phyloP scores from a whole-genome alignment of 2,329 filamentous ascomycete species.

The Beauveria asiatica region DNA sequence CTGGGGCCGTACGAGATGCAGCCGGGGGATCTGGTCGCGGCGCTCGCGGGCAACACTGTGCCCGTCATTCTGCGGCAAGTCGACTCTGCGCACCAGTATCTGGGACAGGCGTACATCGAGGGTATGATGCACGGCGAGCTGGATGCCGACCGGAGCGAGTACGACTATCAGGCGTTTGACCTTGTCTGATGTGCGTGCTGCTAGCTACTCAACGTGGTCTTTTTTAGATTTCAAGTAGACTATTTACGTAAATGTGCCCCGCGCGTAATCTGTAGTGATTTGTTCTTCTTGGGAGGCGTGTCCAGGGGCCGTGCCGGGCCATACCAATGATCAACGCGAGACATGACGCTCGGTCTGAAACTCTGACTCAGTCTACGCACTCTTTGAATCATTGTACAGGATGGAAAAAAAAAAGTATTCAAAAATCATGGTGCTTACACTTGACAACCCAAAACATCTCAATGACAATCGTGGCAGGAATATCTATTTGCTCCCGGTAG shows the following conservation, averaged over 20 bases:
- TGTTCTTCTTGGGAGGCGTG: no score
- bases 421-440: neutral
- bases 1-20: neutral
- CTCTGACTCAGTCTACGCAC: neutral
- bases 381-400: no score
- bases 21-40: neutral
- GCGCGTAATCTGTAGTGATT: no score
- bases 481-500: neutral
- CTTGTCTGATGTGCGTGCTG: neutral
- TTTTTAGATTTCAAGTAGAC: neutral
- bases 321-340: neutral
- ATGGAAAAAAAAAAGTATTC: neutral
- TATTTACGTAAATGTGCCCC: neutral
- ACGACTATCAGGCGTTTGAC: neutral
- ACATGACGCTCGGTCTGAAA: neutral
- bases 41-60: neutral
- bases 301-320: no score
- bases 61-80: neutral
- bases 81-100: neutral
- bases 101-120: neutral
- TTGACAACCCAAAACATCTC: neutral
- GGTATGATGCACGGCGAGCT: slow-evolving; percentile 4
- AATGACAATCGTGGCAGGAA: neutral
- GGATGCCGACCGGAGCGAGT: neutral
- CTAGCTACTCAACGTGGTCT: neutral